A percentile compares a stretch with the other conserved stretches of the same genome.
Conservation (phyloP, 768 basidiomycete species). For the Pleurotus salmoneostramineus region DNA sequence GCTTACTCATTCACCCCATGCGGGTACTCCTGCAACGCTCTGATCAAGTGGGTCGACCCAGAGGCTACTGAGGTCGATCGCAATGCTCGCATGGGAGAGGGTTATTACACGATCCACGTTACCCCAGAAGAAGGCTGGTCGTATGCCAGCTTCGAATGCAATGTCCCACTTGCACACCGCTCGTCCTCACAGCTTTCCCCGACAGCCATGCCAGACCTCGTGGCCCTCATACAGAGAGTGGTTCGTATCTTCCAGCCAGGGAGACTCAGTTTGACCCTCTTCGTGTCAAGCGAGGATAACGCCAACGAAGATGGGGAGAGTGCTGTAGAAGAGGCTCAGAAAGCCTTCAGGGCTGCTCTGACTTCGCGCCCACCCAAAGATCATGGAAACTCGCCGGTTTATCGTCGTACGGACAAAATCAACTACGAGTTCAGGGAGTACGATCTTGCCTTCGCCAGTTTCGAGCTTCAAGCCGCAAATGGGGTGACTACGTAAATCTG, state of each 20-base stretch:
- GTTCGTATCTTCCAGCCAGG: constrained; percentile 92
- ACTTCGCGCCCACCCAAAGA: constrained; percentile 20
- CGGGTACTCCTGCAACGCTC: constrained; percentile 93
- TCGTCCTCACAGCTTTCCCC: constrained; percentile 26
- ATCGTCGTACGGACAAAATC: constrained; percentile 92
- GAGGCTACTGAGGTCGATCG: constrained; percentile 12
- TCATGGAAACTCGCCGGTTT: constrained; percentile 28
- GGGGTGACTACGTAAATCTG: background rate
- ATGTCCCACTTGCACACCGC: constrained; percentile 63
- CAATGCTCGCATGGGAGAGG: constrained; percentile 49
- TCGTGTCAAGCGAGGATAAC: constrained; percentile 70
- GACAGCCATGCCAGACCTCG: constrained; percentile 63
- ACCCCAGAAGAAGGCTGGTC: constrained; percentile 98
- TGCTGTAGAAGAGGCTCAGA: constrained; percentile 69
- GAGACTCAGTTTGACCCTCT: constrained; percentile 81
- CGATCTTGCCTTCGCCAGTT: constrained; percentile 86
- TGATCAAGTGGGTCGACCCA: constrained; percentile 60
- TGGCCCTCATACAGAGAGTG: constrained; percentile 81
- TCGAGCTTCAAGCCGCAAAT: constrained; percentile 39
- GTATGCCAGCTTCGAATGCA: constrained; percentile 98
- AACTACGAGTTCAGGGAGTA: constrained; percentile 97
- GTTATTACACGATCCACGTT: constrained; percentile 98
- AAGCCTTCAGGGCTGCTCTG: constrained; percentile 67
- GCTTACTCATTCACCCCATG: constrained; percentile 94
- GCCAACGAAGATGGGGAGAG: constrained; percentile 41